Conservation (phyloP, 78 protist species). For the Mastigamoeba balamuthi region DNA sequence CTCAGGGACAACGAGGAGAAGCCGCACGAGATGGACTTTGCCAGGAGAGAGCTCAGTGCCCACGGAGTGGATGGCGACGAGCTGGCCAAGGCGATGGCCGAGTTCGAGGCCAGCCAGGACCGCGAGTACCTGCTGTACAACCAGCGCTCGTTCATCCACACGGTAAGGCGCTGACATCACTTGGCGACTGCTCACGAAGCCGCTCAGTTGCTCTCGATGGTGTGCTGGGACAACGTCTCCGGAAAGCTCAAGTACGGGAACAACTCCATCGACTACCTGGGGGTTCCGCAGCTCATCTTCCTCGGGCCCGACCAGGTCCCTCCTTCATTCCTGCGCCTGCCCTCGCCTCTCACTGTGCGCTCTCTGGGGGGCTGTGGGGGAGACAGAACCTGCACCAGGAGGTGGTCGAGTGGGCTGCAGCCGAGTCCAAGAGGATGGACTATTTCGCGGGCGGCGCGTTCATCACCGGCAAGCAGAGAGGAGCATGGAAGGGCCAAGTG, state of each 20-base stretch:
- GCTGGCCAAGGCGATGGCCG: conserved; percentile 4
- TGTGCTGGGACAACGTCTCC: neutral
- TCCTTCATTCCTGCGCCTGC: too few relatives aligned
- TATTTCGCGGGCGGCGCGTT: conserved; percentile 20
- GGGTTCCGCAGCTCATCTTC: conserved; percentile 14
- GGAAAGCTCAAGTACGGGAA: neutral
- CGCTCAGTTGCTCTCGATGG: neutral
- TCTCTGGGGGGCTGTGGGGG: too few relatives aligned
- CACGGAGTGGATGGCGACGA: conserved; percentile 37
- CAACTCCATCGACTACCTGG: conserved; percentile 26
- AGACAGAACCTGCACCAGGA: conserved; percentile 28
- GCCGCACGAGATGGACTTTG: conserved; percentile 12
- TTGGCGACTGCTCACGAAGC: too few relatives aligned
- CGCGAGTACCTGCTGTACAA: neutral
- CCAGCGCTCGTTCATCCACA: neutral
- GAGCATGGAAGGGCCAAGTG: too few relatives aligned
- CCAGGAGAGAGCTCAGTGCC: conserved; percentile 50
- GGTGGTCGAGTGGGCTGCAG: conserved; percentile 25
- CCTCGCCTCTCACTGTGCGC: too few relatives aligned
- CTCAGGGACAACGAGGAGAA: conserved; percentile 2
- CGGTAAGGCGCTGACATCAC: too few relatives aligned
- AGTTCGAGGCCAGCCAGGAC: neutral
- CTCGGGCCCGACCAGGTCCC: conserved; percentile 51
- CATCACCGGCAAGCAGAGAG: conserved; percentile 37
- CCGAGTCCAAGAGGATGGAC: conserved; percentile 17